phyloP scores from a whole-genome alignment of 805 yeast genomes.

The Soucietia sequanensis region DNA sequence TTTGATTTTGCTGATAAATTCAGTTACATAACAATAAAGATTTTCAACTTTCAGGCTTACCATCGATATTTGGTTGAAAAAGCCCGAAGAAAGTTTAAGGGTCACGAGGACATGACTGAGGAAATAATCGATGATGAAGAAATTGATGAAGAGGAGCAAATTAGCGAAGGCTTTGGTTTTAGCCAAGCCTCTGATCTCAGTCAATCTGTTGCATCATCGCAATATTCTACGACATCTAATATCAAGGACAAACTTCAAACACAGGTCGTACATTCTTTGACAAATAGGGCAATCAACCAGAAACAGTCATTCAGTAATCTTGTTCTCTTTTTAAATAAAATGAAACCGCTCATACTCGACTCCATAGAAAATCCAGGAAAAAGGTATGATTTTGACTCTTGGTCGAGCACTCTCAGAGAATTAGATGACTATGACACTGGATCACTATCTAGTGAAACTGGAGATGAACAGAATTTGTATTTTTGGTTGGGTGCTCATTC shows the following conservation, averaged over 20 bases:
- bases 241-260: background rate
- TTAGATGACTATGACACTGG: background rate
- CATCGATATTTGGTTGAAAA: background rate
- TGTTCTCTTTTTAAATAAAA: constrained; percentile 25
- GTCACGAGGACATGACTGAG: constrained; percentile 5
- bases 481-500: constrained; percentile 68
- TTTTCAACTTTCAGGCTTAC: background rate
- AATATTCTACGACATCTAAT: background rate
- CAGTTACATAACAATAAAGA: constrained; percentile 8
- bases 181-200: background rate
- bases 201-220: background rate
- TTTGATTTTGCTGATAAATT: constrained; percentile 26
- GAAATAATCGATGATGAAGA: constrained; percentile 7
- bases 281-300: constrained; percentile 8
- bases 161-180: background rate
- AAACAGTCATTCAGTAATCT: constrained; percentile 17
- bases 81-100: background rate
- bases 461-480: constrained; percentile 8
- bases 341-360: constrained; percentile 31
- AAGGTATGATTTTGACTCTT: constrained; percentile 49
- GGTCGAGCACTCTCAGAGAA: constrained; percentile 40
- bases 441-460: constrained; percentile 1
- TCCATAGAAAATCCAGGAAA: constrained; percentile 39
- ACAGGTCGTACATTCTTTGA: too few relatives aligned
- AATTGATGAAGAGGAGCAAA: constrained; percentile 8